Conservation (phyloP, 2,329 filamentous ascomycete species). For the Saccharata proteae region DNA sequence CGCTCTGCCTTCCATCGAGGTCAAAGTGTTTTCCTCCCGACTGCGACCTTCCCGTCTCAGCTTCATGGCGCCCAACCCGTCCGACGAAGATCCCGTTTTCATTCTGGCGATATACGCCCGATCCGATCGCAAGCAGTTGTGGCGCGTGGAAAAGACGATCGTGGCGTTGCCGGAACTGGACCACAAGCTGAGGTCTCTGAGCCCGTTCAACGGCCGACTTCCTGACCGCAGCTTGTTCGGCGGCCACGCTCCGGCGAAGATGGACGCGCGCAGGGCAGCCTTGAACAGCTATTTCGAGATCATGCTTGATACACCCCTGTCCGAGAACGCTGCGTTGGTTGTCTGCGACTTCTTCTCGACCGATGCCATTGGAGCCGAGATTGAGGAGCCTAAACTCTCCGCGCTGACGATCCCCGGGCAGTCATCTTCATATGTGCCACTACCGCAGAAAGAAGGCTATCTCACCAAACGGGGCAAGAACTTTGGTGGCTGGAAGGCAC, state of each 20-base stretch:
- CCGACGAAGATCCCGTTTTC: slow-evolving; percentile 89
- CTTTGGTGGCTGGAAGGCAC: slow-evolving; percentile 95
- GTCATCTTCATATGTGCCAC: slow-evolving; percentile 35
- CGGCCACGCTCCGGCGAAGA: slow-evolving; percentile 84
- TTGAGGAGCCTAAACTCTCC: slow-evolving; percentile 34
- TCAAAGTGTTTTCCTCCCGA: slow-evolving; percentile 86
- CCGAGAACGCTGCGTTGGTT: slow-evolving; percentile 62
- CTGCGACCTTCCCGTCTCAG: slow-evolving; percentile 85
- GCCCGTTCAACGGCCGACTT: slow-evolving; percentile 60
- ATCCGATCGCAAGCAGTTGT: slow-evolving; percentile 65
- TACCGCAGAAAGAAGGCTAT: slow-evolving; percentile 72
- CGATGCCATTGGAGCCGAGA: slow-evolving; percentile 49
- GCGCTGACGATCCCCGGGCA: slow-evolving; percentile 26
- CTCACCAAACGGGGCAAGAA: slow-evolving; percentile 96
- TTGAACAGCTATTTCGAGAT: slow-evolving; percentile 78
- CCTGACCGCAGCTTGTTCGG: slow-evolving; percentile 81
- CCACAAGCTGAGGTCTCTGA: slow-evolving; percentile 61
- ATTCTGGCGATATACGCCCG: slow-evolving; percentile 77
- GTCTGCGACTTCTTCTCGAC: slow-evolving; percentile 77
- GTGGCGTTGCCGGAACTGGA: slow-evolving; percentile 71
- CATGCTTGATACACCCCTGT: slow-evolving; percentile 70
- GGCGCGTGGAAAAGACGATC: slow-evolving; percentile 90
- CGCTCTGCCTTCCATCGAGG: slow-evolving; percentile 71
- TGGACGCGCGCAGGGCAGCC: slow-evolving; percentile 72
- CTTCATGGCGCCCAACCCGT: slow-evolving; percentile 62